A percentile compares a stretch with the other conserved stretches of the same genome.
Conservation (phyloP, 2,329 filamentous ascomycete genomes). For the Epichloe amarillans region DNA sequence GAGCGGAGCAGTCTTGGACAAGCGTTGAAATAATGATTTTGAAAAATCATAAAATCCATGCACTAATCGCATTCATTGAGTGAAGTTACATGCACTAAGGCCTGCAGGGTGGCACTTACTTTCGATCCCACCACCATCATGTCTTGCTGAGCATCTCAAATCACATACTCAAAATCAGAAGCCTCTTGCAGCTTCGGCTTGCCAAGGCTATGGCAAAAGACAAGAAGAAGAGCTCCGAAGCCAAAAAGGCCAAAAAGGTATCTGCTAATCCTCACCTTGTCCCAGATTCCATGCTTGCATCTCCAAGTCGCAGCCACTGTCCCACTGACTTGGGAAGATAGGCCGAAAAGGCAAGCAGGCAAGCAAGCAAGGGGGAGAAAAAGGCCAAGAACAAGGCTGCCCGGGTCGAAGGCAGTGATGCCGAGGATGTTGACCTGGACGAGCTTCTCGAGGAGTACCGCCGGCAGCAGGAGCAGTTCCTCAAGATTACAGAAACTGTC, state of each 20-base stretch:
- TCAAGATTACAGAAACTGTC: conserved; percentile 78
- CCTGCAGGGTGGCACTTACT: no score
- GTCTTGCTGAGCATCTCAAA: no score
- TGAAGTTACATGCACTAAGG: no score
- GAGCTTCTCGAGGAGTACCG: conserved; percentile 87
- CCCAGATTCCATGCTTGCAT: not conserved
- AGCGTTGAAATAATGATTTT: no score
- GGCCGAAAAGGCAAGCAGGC: conserved; percentile 59
- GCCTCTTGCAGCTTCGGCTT: no score
- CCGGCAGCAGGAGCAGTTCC: conserved; percentile 82
- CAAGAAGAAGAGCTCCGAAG: conserved; percentile 35
- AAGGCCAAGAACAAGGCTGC: conserved; percentile 60
- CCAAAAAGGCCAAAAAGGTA: conserved; percentile 39
- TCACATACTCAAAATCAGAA: no score
- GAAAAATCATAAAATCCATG: no score
- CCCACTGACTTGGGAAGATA: conserved; percentile 9
- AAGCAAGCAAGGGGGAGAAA: conserved; percentile 75
- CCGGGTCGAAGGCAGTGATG: conserved; percentile 69
- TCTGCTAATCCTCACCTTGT: conserved; percentile 3
- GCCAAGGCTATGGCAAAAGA: conserved; percentile 32
- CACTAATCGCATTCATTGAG: no score
- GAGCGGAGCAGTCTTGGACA: no score
- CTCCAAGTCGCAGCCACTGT: not conserved
- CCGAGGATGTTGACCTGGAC: conserved; percentile 85
- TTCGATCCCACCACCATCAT: no score